Conservation (phyloP, 2,329 filamentous ascomycete species). For the Sporothrix luriei region DNA sequence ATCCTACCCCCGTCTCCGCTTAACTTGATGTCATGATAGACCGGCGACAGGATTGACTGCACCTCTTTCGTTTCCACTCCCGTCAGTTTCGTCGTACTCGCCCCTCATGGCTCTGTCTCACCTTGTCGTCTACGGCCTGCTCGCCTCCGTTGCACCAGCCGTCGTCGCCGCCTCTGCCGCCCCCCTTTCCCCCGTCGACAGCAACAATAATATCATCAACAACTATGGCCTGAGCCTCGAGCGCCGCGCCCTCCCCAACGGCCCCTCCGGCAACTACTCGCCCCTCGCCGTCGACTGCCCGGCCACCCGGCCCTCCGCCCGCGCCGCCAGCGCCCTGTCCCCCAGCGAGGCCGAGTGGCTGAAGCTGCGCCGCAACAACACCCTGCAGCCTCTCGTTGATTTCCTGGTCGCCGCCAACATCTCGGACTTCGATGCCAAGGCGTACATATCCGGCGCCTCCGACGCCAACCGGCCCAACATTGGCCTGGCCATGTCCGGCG, state of each 20-base stretch:
- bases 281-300: conserved; percentile 72
- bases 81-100: background rate
- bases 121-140: conserved; percentile 12
- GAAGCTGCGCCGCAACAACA: conserved; percentile 68
- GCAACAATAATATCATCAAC: background rate
- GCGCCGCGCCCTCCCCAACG: conserved; percentile 44
- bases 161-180: background rate
- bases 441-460: conserved; percentile 63
- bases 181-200: background rate
- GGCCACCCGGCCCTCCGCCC: conserved; percentile 66
- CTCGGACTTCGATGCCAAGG: conserved; percentile 71
- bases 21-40: background rate
- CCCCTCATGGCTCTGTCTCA: background rate
- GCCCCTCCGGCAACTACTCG: conserved; percentile 65
- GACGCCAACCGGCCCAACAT: conserved; percentile 56
- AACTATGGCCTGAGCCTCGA: background rate
- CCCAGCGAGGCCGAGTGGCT: conserved; percentile 75
- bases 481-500: conserved; percentile 76
- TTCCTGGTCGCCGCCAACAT: conserved; percentile 75
- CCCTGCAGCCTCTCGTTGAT: conserved; percentile 71
- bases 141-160: conserved; percentile 22
- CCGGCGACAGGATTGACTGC: background rate
- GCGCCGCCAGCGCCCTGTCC: conserved; percentile 65
- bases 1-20: background rate
- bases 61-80: background rate